A percentile compares a stretch with the other conserved stretches of the same genome.
These are phyloP conservation scores for Stromatinia cepivora DNA, from an alignment of 2,329 filamentous ascomycete genomes.

Conservation along the genomic window DNA sequence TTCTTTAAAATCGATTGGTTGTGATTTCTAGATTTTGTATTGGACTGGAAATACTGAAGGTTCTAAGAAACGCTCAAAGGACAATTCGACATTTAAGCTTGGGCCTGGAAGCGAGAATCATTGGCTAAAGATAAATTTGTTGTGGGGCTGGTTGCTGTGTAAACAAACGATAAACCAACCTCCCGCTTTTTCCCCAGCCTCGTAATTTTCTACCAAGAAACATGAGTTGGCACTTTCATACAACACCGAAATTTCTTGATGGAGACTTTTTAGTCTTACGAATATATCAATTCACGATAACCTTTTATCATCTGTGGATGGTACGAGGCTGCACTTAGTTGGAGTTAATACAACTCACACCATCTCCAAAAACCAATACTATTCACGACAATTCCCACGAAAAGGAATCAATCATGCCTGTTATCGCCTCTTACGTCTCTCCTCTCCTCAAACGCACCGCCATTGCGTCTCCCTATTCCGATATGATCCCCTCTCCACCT, in stretches of 20 bases:
- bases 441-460: conserved; percentile 32
- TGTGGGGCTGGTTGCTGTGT: conserved; percentile 19
- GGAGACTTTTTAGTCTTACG: not conserved
- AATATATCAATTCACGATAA: not conserved
- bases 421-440: conserved; percentile 33
- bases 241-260: conserved; percentile 8
- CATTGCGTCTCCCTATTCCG: conserved; percentile 13
- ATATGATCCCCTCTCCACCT: conserved; percentile 1
- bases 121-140: not conserved
- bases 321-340: conserved; percentile 16
- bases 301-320: conserved; percentile 13
- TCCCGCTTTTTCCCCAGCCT: conserved; percentile 25
- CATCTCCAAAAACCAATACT: not conserved
- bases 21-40: not conserved
- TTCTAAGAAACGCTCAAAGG: too few species aligned
- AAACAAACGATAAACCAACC: conserved; percentile 20
- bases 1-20: not conserved
- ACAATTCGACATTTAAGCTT: too few species aligned
- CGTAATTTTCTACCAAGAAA: conserved; percentile 15
- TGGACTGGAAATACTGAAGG: too few species aligned
- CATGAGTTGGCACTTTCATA: conserved; percentile 16
- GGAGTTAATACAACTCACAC: conserved; percentile 11
- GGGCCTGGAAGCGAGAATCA: not conserved
- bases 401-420: conserved; percentile 34
- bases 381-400: not conserved